Evolutionary conservation across 2,329 filamentous ascomycete genomes (phyloP), one percentile per base, ranked within the genome.

Genomic region (Aureobasidium mangrovei): DNA sequence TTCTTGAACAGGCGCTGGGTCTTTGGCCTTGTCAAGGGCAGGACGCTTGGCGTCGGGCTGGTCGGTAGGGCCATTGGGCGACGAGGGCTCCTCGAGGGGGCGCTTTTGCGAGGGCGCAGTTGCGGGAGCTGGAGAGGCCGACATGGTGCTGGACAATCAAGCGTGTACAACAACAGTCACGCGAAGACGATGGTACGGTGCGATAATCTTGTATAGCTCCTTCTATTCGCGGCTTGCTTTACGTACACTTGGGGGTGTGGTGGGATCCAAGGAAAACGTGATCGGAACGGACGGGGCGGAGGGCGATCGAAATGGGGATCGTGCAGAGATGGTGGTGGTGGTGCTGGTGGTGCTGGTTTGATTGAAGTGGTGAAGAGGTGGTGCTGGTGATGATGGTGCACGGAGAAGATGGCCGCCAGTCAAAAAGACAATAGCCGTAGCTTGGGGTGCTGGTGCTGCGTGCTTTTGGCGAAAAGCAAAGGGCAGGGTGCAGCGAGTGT

Each of bases 21-120:
- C 83, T 54, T 81, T 84, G 70, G 86, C 78, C 77, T 97, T 98
- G 74, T 97, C 91, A 59, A 98, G 82, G 38, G 93, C 93, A 46
- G 89, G 93, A 62, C 93, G 88, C 77, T 98, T 98, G 59, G 93
- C 93, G 64, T 98, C 93, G 53, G 94, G 93, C 69, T 96, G 91
- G 65, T 97, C 93, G 68, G 82, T 89, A 38, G 86, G 85, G 59
- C 87, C 87, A 32, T 90, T 95, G 35, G 93, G 93, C 7, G 93
- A 98, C 18, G 93, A 97, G 8, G 91, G 87, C 68, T 97, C 93
- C 77, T 98, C 93, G 61, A 98, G 83, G 58, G 93, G 93, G 67
- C 93, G 90, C 81, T 98, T 98, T 67, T 88, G 82, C 40, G 57
- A 59, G 35, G 54, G 57, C n/a, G 57, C 57, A 33, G 57, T 49